Evolutionary conservation across 2,329 filamentous ascomycete species (phyloP).

Genomic region (Sporothrix humicola): DNA sequence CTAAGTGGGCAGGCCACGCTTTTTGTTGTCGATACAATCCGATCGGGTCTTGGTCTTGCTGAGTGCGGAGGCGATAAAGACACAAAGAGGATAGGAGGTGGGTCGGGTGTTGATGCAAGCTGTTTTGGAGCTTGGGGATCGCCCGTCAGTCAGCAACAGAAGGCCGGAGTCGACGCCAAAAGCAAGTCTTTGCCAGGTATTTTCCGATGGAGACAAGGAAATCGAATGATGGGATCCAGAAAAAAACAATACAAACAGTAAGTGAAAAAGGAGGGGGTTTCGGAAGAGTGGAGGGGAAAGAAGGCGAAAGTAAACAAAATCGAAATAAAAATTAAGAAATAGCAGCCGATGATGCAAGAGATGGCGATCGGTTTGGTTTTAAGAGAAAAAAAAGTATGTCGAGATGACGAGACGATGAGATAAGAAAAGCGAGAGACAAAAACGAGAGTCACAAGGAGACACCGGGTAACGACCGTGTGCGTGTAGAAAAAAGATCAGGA

Average conservation of each 20-base stretch:
- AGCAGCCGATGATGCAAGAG: conserved; percentile 15
- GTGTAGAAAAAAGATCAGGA: neutral
- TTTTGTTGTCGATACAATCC: conserved; percentile 17
- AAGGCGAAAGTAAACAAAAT: conserved; percentile 16
- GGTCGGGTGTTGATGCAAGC: conserved; percentile 20
- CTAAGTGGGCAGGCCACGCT: neutral
- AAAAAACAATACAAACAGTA: neutral
- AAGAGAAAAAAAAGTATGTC: neutral
- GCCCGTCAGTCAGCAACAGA: conserved; percentile 32
- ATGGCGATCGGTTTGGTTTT: conserved; percentile 17
- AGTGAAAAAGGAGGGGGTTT: neutral
- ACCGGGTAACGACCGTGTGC: neutral
- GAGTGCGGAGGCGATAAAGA: conserved; percentile 22
- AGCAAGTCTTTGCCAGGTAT: conserved; percentile 23
- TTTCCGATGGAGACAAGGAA: conserved; percentile 6
- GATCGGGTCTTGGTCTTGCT: neutral
- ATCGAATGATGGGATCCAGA: neutral
- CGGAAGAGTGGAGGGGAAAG: neutral
- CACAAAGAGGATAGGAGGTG: conserved; percentile 4
- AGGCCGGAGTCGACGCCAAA: conserved; percentile 21
- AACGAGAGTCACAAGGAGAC: conserved; percentile 10
- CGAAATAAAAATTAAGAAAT: conserved; percentile 5
- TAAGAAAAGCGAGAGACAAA: conserved; percentile 4
- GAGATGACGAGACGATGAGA: neutral
- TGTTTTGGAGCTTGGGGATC: conserved; percentile 29